Conservation (phyloP, 2,329 filamentous ascomycete genomes). For the Nemania sp. region DNA sequence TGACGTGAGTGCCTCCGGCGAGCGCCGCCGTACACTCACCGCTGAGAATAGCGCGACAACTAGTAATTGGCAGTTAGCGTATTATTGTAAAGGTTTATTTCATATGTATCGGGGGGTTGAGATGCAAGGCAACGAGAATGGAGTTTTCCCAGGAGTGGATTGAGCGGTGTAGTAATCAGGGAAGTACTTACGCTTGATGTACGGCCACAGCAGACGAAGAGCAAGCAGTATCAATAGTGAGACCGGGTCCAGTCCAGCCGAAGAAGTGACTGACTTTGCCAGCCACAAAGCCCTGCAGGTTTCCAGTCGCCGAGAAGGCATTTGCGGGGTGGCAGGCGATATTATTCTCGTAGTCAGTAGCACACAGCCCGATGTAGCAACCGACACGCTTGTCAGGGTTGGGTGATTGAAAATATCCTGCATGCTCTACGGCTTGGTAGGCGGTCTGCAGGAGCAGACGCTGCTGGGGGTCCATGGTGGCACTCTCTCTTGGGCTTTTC, state of each 20-base stretch:
- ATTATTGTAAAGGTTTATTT: neutral
- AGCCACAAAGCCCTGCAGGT: conserved; percentile 27
- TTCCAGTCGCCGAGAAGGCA: conserved; percentile 41
- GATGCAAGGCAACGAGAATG: too few species aligned
- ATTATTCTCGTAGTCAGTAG: conserved; percentile 47
- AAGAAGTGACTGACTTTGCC: conserved; percentile 39
- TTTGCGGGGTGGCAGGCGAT: conserved; percentile 41
- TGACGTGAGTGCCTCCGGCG: conserved; percentile 38
- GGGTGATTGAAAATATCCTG: conserved; percentile 30
- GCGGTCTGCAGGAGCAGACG: conserved; percentile 26
- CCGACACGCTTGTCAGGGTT: conserved; percentile 36
- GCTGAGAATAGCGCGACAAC: conserved; percentile 31
- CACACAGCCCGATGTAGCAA: conserved; percentile 43
- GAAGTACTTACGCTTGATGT: conserved; percentile 35
- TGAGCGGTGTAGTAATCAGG: too few species aligned
- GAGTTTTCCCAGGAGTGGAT: too few species aligned
- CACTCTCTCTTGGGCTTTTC: conserved; percentile 26
- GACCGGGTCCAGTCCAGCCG: conserved; percentile 37
- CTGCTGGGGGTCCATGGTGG: conserved; percentile 28
- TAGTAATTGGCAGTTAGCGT: neutral
- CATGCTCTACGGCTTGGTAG: conserved; percentile 37
- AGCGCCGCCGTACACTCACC: conserved; percentile 40
- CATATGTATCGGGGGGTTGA: too few species aligned
- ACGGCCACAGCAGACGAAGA: conserved; percentile 41
- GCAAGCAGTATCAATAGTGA: conserved; percentile 41